Evolutionary conservation across 2,329 filamentous ascomycete species (phyloP).

Genomic region (Domatiomyces globalis): DNA sequence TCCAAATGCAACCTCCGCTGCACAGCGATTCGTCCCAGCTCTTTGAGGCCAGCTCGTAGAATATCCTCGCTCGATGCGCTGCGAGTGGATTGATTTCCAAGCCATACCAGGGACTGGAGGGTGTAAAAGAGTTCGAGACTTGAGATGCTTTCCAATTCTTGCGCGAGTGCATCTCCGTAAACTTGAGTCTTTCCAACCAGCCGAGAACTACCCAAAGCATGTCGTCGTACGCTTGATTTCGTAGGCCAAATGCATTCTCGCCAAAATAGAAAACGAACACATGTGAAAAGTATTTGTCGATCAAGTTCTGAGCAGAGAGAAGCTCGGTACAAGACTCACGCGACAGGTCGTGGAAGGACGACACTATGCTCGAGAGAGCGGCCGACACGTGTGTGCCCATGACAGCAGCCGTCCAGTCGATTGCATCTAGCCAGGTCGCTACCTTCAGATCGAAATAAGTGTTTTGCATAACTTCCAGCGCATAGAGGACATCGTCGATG

Average conservation of each 20-base stretch:
- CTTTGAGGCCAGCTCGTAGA: slow-evolving; percentile 64
- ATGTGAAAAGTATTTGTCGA: slow-evolving; percentile 71
- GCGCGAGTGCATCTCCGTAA: slow-evolving; percentile 55
- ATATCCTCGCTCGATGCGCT: slow-evolving; percentile 67
- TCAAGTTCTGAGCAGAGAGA: slow-evolving; percentile 56
- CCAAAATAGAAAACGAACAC: slow-evolving; percentile 69
- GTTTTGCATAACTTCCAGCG: slow-evolving; percentile 62
- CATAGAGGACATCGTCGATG: slow-evolving; percentile 19
- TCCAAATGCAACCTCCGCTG: slow-evolving; percentile 83
- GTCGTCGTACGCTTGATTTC: slow-evolving; percentile 75
- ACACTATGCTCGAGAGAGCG: slow-evolving; percentile 55
- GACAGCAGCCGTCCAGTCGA: slow-evolving; percentile 90
- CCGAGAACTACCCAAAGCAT: slow-evolving; percentile 90
- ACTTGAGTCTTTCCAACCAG: slow-evolving; percentile 72
- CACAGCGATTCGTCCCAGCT: slow-evolving; percentile 78
- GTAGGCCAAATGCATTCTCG: slow-evolving; percentile 61
- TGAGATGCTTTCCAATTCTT: slow-evolving; percentile 39
- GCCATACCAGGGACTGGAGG: slow-evolving; percentile 51
- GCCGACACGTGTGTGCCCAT: slow-evolving; percentile 65
- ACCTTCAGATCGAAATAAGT: slow-evolving; percentile 63
- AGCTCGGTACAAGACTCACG: slow-evolving; percentile 22
- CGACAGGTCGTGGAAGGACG: slow-evolving; percentile 30
- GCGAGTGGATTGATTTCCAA: slow-evolving; percentile 61
- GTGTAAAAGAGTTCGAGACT: slow-evolving; percentile 2
- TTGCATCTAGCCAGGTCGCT: slow-evolving; percentile 70